A percentile compares a stretch with the other conserved stretches of the same genome.
These are phyloP conservation scores for Hura crepitans DNA, from an alignment of 441 rosid genomes.

Conservation along the genomic window DNA sequence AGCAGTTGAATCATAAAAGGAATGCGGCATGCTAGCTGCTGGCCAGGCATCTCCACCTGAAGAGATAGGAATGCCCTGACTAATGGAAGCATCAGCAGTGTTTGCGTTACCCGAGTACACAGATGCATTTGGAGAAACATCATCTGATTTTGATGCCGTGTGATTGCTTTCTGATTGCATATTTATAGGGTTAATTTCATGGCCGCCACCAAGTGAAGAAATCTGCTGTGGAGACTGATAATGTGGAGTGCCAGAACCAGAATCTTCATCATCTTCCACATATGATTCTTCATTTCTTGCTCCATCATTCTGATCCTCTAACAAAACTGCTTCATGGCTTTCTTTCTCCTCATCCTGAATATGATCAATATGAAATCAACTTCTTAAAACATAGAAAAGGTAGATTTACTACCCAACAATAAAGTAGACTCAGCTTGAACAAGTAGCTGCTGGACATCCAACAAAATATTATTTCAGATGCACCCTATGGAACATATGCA, in stretches of 20 bases:
- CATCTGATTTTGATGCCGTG: slow-evolving; percentile 38
- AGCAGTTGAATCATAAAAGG: slow-evolving; percentile 46
- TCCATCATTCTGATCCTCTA: slow-evolving; percentile 26
- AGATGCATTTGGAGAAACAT: slow-evolving; percentile 35
- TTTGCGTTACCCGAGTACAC: slow-evolving; percentile 37
- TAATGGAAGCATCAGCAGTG: slow-evolving; percentile 36
- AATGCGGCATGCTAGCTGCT: slow-evolving; percentile 41
- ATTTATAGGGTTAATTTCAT: slow-evolving; percentile 30
- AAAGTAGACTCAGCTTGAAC: not conserved
- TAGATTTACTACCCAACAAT: not conserved
- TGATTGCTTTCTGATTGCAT: slow-evolving; percentile 37
- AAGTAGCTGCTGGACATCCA: slow-evolving; percentile 10
- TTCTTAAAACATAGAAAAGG: not conserved
- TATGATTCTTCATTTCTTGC: slow-evolving; percentile 26
- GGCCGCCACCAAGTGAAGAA: slow-evolving; percentile 37
- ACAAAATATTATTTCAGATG: not conserved
- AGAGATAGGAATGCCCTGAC: slow-evolving; percentile 45
- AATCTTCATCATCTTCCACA: slow-evolving; percentile 41
- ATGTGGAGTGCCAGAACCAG: slow-evolving; percentile 42
- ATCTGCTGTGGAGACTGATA: slow-evolving; percentile 42
- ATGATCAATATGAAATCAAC: slow-evolving; percentile 7
- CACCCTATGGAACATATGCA: not conserved
- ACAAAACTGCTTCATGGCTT: slow-evolving; percentile 11
- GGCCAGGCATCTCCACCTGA: slow-evolving; percentile 63
- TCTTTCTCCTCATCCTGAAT: slow-evolving; percentile 31